A percentile compares a stretch with the other conserved stretches of the same genome.
These are phyloP conservation scores for Coprinellus aureogranulatus DNA, from an alignment of 768 basidiomycete species.

Conservation along the genomic window DNA sequence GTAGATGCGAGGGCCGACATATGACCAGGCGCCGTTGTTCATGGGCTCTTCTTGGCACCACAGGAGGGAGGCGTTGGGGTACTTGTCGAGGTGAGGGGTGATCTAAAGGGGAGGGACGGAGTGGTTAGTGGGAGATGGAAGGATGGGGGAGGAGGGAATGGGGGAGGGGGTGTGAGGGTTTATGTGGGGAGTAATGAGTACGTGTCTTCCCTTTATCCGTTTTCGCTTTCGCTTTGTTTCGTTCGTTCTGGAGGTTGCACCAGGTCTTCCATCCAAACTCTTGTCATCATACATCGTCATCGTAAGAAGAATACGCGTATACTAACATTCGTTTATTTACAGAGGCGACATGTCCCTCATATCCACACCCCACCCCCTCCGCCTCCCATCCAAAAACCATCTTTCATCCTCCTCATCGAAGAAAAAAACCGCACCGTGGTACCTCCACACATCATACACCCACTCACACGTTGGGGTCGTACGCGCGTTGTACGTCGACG, in stretches of 20 bases:
- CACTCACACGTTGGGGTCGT: conserved; percentile 57
- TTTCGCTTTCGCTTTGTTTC: background rate
- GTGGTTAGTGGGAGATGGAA: background rate
- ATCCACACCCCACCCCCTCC: conserved; percentile 23
- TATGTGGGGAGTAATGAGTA: conserved; percentile 79
- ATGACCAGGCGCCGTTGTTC: conserved; percentile 97
- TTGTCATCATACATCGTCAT: background rate
- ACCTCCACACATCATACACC: conserved; percentile 50
- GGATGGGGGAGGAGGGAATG: background rate
- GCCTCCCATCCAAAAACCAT: background rate
- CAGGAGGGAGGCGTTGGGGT: conserved; percentile 89
- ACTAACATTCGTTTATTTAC: conserved; percentile 1
- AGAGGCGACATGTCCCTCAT: conserved; percentile 62
- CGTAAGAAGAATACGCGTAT: background rate
- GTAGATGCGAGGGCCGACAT: conserved; percentile 88
- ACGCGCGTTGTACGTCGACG: conserved; percentile 55
- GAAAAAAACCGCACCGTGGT: conserved; percentile 43
- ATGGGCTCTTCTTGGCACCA: conserved; percentile 99
- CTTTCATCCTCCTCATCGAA: conserved; percentile 19
- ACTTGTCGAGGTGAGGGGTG: conserved; percentile 92
- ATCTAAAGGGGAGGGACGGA: conserved; percentile 44
- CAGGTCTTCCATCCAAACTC: too few species aligned
- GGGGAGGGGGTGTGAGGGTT: conserved; percentile 35
- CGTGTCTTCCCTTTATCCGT: conserved; percentile 15
- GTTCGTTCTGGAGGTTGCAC: background rate